Percentiles rank a stretch among this genome's conserved stretches.
Conservation (phyloP, 2,329 filamentous ascomycete genomes). For the Fusarium pseudoanthophilum region DNA sequence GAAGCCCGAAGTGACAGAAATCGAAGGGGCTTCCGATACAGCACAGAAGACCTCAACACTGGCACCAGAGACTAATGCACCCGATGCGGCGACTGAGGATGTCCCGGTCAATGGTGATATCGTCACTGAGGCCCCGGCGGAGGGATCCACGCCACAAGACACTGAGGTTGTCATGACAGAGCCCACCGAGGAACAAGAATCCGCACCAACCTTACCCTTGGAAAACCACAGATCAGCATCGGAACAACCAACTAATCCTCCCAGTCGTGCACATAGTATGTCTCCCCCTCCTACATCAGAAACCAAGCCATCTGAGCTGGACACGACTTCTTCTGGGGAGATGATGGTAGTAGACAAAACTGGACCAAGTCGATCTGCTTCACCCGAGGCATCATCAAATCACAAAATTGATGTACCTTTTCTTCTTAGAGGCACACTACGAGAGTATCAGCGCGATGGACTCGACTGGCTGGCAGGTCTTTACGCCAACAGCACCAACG, state of each 20-base stretch:
- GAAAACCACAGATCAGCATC: slow-evolving; percentile 55
- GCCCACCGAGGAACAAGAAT: slow-evolving; percentile 33
- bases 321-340: slow-evolving; percentile 54
- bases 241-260: slow-evolving; percentile 55
- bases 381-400: slow-evolving; percentile 46
- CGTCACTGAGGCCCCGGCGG: background rate
- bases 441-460: slow-evolving; percentile 97
- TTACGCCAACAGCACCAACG: slow-evolving; percentile 92
- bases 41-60: background rate
- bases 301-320: slow-evolving; percentile 62
- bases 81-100: background rate
- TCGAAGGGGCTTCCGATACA: background rate
- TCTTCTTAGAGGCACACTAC: slow-evolving; percentile 85
- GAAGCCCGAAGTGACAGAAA: slow-evolving; percentile 43
- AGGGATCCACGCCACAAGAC: background rate
- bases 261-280: slow-evolving; percentile 57
- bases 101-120: background rate
- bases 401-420: slow-evolving; percentile 81
- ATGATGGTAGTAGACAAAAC: slow-evolving; percentile 48
- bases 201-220: slow-evolving; percentile 38
- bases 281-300: slow-evolving; percentile 60
- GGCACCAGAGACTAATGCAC: background rate
- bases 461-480: slow-evolving; percentile 95
- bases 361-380: slow-evolving; percentile 48
- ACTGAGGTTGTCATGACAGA: slow-evolving; percentile 50